Base-by-base conservation (phyloP, 1,284 basidiomycete species). In the Naganishia sp. region DNA sequence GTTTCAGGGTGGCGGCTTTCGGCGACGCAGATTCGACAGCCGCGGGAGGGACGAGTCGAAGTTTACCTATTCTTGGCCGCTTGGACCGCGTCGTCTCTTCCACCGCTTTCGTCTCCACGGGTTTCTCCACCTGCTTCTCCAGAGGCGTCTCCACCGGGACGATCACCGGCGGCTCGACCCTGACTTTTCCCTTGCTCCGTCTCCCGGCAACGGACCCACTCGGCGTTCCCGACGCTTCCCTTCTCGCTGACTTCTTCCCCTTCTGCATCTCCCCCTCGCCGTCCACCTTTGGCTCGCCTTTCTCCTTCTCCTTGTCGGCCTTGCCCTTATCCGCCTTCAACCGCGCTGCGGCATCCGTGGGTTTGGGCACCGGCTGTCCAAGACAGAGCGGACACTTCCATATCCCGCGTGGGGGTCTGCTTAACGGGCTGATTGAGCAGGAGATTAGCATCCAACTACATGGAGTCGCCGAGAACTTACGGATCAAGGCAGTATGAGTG, bases 401-500 rank as follows among this genome's bases (percentile, higher is more conserved):
- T n/a, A 60, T 32, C 31, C 70, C 92, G 49, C 86, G 84, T 0
- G 92, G 92, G 21, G 86, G 82, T 69, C 85, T 82, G 63, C 83
- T 81, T 18, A 93, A 81, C 2, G 88, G 86, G 45, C 76, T 79
- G 57, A 18, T 9, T 11, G n/a, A 17, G 15, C 13, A 51, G 10
- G 23, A 6, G n/a, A 31, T 56, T 45, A 51, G 54, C 68, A n/a
- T 46, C 23, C 9, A 50, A 21, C 21, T 9, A 23, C 25, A 17
- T 32, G 35, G 9, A 52, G 35, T 25, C 4, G 6, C 9, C 15
- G 18, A 17, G 18, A 1, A 82, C 78, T 43, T 77, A 81, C 72
- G 93, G 92, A 21, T 83, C 76, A 55, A 97, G 83, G 79, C 94
- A 97, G 72, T 90, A 86, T 81, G 88, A 87, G 77, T 99, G 95